Evolutionary conservation across 495 filamentous ascomycete species (phyloP).

Genomic region (Alectoria sarmentosa): DNA sequence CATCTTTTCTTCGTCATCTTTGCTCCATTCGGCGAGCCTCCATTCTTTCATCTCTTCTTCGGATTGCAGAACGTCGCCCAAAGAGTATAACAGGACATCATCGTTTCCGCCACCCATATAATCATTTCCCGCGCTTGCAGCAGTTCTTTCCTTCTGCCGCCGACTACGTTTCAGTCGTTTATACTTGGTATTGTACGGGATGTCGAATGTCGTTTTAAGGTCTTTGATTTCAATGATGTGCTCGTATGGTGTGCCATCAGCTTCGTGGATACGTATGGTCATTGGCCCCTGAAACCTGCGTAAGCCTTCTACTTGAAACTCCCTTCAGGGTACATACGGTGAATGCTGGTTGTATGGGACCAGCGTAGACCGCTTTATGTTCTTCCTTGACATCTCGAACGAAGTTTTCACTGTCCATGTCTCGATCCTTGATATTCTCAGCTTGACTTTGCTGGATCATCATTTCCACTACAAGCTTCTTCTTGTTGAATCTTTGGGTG

Average conservation of each 20-base stretch:
- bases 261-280: constrained; percentile 97
- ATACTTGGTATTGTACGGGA: constrained; percentile 99
- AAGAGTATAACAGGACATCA: constrained; percentile 80
- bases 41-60: constrained; percentile 77
- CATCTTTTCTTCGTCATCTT: constrained; percentile 82
- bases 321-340: constrained; percentile 37
- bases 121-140: constrained; percentile 56
- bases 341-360: constrained; percentile 67
- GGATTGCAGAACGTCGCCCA: constrained; percentile 83
- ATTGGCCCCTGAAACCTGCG: constrained; percentile 57
- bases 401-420: constrained; percentile 61
- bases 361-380: constrained; percentile 59
- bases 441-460: constrained; percentile 74
- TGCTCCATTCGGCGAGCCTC: constrained; percentile 79
- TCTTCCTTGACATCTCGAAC: constrained; percentile 78
- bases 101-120: constrained; percentile 61
- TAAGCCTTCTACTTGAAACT: constrained; percentile 1
- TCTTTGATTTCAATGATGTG: constrained; percentile 96
- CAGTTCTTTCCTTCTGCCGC: constrained; percentile 65
- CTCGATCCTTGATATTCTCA: constrained; percentile 41
- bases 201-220: constrained; percentile 71
- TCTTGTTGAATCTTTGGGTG: constrained; percentile 92
- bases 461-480: constrained; percentile 92
- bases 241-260: constrained; percentile 96
- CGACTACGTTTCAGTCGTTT: constrained; percentile 92